Evolutionary conservation across 169 alveolate species (phyloP).

Genomic region (Theileria annulata): DNA sequence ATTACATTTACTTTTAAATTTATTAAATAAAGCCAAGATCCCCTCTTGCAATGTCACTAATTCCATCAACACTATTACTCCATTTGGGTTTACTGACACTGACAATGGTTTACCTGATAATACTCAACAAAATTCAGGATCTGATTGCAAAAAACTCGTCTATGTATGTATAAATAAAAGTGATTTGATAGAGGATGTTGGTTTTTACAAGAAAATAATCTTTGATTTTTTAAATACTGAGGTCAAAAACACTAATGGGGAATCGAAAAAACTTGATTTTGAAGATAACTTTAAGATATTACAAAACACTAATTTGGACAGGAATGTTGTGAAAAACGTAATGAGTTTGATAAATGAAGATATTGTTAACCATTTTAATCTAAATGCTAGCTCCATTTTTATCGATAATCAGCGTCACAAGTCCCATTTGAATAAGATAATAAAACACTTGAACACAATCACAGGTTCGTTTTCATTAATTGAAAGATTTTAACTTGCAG

Average conservation of each 20-base stretch:
- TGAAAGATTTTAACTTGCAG: no score
- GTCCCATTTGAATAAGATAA: conserved; percentile 45
- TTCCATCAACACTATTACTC: not conserved
- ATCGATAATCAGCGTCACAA: conserved; percentile 54
- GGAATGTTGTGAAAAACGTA: conserved; percentile 8
- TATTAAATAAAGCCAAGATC: not conserved
- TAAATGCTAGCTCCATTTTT: not conserved
- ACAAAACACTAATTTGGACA: conserved; percentile 3
- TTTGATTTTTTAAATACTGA: not conserved
- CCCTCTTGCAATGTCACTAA: no score
- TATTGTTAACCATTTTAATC: not conserved
- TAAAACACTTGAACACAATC: conserved; percentile 4
- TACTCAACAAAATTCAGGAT: not conserved
- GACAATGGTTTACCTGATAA: not conserved
- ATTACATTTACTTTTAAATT: not conserved
- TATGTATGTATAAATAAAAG: conserved; percentile 37
- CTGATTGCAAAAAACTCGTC: not conserved
- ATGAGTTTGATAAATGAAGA: conserved; percentile 13
- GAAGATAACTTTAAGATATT: not conserved
- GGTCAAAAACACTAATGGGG: not conserved
- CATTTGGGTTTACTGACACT: not conserved
- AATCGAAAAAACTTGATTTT: not conserved
- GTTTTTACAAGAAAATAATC: not conserved
- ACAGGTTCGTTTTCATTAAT: conserved; percentile 4
- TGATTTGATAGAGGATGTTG: conserved; percentile 25